Evolutionary conservation across 768 basidiomycete species (phyloP).

Genomic region (Fistulinella prunicolor): DNA sequence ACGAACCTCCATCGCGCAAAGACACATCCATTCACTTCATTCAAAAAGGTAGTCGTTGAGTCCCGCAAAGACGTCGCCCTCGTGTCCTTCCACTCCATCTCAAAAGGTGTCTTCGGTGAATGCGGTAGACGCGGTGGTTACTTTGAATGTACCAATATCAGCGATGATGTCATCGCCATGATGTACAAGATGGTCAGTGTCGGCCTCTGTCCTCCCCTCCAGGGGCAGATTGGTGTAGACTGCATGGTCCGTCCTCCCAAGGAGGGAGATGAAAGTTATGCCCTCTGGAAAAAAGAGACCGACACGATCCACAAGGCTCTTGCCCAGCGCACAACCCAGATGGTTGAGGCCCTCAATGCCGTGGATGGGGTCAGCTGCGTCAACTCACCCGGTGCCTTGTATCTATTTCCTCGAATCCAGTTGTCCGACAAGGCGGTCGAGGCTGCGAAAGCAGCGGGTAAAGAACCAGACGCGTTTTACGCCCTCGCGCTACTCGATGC

Average conservation of each 20-base stretch:
- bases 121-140: constrained; percentile 98
- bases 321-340: constrained; percentile 61
- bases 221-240: constrained; percentile 93
- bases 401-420: constrained; percentile 83
- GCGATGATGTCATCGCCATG: constrained; percentile 71
- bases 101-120: constrained; percentile 94
- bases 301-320: constrained; percentile 74
- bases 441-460: constrained; percentile 67
- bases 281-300: constrained; percentile 82
- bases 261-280: constrained; percentile 70
- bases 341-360: constrained; percentile 76
- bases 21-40: constrained; percentile 80
- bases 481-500: constrained; percentile 77
- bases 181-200: constrained; percentile 98
- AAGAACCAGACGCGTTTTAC: constrained; percentile 88
- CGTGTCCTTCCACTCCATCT: constrained; percentile 96
- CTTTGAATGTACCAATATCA: constrained; percentile 87
- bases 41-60: constrained; percentile 83
- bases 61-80: constrained; percentile 67
- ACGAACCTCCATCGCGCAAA: constrained; percentile 73
- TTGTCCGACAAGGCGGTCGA: constrained; percentile 71
- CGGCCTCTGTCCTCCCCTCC: constrained; percentile 82
- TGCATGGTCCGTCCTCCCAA: constrained; percentile 89
- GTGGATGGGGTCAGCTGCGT: constrained; percentile 91
- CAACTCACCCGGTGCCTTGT: constrained; percentile 87